phyloP scores from a whole-genome alignment of 169 alveolate species.

The Plasmodium blacklocki region DNA sequence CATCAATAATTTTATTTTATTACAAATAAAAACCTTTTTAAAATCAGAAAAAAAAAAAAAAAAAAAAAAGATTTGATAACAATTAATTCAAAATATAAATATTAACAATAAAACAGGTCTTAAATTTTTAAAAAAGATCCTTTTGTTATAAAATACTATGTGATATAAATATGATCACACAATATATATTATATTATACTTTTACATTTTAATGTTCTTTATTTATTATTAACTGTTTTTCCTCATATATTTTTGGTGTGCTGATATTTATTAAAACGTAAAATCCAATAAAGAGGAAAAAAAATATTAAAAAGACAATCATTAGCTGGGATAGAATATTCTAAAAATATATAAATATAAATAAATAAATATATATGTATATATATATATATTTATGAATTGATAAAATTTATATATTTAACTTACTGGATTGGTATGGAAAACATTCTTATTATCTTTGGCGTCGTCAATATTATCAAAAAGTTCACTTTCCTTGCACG shows the following conservation, averaged over 20 bases:
- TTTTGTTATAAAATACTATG: no score
- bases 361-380: neutral
- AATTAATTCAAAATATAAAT: slow-evolving; percentile 61
- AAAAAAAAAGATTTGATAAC: slow-evolving; percentile 24
- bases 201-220: slow-evolving; percentile 58
- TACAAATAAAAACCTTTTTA: slow-evolving; percentile 58
- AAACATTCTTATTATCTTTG: slow-evolving; percentile 57
- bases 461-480: slow-evolving; percentile 64
- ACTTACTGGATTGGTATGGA: slow-evolving; percentile 67
- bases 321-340: slow-evolving; percentile 52
- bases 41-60: neutral
- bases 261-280: slow-evolving; percentile 40
- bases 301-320: slow-evolving; percentile 43
- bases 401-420: slow-evolving; percentile 2
- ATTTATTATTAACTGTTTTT: slow-evolving; percentile 71
- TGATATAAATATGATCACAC: neutral
- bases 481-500: slow-evolving; percentile 60
- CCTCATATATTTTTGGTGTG: slow-evolving; percentile 70
- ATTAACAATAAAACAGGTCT: slow-evolving; percentile 5
- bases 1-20: neutral
- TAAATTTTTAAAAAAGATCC: no score
- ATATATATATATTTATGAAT: neutral
- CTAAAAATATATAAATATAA: slow-evolving; percentile 9
- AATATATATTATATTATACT: slow-evolving; percentile 13
- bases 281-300: slow-evolving; percentile 62